Base-by-base conservation (phyloP, 208 protist species). In the Trypanosomatidae sp. region DNA sequence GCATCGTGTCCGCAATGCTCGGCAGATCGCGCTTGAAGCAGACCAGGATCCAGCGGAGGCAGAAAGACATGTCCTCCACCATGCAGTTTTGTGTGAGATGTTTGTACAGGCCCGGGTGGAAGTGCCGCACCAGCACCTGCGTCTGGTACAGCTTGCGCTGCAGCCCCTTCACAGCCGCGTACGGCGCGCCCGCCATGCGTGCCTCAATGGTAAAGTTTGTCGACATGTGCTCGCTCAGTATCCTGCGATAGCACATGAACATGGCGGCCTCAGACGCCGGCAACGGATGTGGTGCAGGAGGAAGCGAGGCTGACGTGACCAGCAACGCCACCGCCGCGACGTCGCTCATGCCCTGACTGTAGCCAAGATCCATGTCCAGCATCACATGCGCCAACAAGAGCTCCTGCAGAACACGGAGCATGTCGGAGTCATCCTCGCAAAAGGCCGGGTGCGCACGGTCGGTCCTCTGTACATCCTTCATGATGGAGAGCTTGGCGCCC, bases 321-420 rank as follows among this genome's bases (percentile, higher is more conserved):
- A 91, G 69, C 58, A 86, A 73, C 52, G 91, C 78, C 15, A 92
- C 68, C 5, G 89, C 83, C 2, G 91, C 81, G 0, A 97, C 74
- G 70, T 98, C 95, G 64, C 86, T 93, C 95, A 98, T 97, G 39
- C 91, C 91, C 66, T 97, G 92, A 46, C 84, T 91, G 82, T 98
- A 98, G 56, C 91, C 90, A n/a, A 96, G 77, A 64, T 98, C 95
- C 84, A 97, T 95, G 79, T 98, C 94, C 58, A 88, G 86, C 80
- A 97, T 90, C 33, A 86, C 82, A 75, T 97, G 87, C 9, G 90
- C 86, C 66, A 97, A 80, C 30, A 98, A 83, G 3, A 97, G 78
- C 65, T 91, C 62, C n/a, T 75, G 80, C 49, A 98, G 62, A 44
- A 74, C 67, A n/a, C 55, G 52, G 58, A 95, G 82, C 62, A 86